Conservation (phyloP, 78 protist genomes). For the Planoprotostelium fungivorum region DNA sequence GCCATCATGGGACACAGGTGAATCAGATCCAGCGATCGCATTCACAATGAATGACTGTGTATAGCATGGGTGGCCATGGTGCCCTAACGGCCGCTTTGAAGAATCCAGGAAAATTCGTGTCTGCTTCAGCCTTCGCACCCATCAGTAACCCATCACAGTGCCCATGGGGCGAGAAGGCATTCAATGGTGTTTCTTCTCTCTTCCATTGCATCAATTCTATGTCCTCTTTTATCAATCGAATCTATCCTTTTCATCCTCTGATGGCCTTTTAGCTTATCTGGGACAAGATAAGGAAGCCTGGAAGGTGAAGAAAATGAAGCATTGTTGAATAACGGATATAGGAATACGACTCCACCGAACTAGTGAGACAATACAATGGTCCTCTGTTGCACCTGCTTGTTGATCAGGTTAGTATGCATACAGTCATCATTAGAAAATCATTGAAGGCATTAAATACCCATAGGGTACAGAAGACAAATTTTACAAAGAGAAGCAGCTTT, state of each 20-base stretch:
- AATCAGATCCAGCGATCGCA: not conserved
- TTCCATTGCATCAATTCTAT: not conserved
- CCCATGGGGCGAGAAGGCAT: conserved; percentile 73
- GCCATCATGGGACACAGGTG: conserved; percentile 59
- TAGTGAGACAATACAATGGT: conserved; percentile 44
- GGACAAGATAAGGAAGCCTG: conserved; percentile 54
- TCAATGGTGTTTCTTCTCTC: too few relatives aligned
- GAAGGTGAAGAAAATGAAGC: conserved; percentile 11
- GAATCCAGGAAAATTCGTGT: conserved; percentile 36
- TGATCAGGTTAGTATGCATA: not conserved
- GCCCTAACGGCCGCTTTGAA: conserved; percentile 68
- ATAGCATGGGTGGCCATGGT: conserved; percentile 93
- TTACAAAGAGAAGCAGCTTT: conserved; percentile 11
- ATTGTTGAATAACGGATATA: too few relatives aligned
- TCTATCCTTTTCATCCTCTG: not conserved
- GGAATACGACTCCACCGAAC: conserved; percentile 18
- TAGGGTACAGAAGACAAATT: conserved; percentile 62
- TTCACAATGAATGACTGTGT: not conserved
- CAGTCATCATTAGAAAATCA: too few relatives aligned
- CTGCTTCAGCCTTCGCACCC: conserved; percentile 90
- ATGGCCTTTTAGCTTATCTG: conserved; percentile 46
- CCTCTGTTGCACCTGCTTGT: conserved; percentile 6
- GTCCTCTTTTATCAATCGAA: not conserved
- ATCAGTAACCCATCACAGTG: conserved; percentile 76
- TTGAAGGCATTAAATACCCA: too few relatives aligned